Base-by-base conservation (phyloP, 2,329 filamentous ascomycete genomes). In the Sarocladium brachiariae region DNA sequence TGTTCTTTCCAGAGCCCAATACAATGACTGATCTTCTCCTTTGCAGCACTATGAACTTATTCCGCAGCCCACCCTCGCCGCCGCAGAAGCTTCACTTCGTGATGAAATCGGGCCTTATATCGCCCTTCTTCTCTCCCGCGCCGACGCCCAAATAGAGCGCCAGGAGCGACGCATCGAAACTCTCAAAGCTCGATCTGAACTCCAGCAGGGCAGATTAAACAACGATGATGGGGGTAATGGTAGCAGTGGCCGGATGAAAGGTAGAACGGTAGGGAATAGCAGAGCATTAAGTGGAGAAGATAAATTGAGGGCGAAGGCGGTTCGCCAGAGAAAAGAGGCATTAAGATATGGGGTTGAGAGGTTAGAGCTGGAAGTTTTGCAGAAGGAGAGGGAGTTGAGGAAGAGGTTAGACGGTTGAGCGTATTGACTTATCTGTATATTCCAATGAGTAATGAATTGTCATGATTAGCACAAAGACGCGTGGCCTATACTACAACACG, bases 31-130 rank as follows among this genome's bases (percentile, higher is more conserved):
- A 30, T 30, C 27, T 30, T 13, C 13, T 13, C 27, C 27, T 13
- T 13, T 13, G 27, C 27, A 95, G 85, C 91, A 96, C 71, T 96
- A 95, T 69, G 91, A 96, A 66, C 83, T 96, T 37, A 87, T 96
- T 58, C 88, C 90, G 14, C 89, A 95, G 64, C 81, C 86, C 11
- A 87, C 87, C 49, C 81, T 96, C 39, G 83, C 84, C 54, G 79
- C 85, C 55, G 91, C 91, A 27, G 91, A 96, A 68, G 77, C 87
- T 57, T 84, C 89, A 4, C 81, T 96, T 16, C 85, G 90, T 59
- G 87, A 89, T 61, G 90, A 95, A 64, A 93, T 96, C 58, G 84
- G 86, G n/a, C 91, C 91, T 8, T 90, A 89, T 65, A 87, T 95
- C 56, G 75, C 84, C 25, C 80, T 83, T 52, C 80, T 96, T 2